Base-by-base conservation (phyloP, 129 eudicot genomes). In the Flaveria ramosissima region DNA sequence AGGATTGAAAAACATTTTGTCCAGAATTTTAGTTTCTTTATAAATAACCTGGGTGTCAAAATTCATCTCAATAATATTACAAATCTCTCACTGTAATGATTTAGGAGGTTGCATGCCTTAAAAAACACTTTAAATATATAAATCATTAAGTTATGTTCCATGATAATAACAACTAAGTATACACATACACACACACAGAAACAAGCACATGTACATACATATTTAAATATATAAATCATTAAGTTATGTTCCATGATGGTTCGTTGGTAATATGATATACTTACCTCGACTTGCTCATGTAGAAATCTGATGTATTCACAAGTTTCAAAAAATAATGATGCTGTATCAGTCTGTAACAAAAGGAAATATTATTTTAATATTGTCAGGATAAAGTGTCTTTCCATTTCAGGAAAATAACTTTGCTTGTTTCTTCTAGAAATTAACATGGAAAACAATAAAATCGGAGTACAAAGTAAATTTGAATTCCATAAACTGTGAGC, bases 291-390 rank as follows among this genome's bases (percentile, higher is more conserved):
- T 68, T 68, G 53, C 3, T 8, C 32, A 19, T 68, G 73, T 42
- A 68, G 73, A 32, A 45, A 43, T 43, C 10, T 13, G 39, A 68
- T 68, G 55, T 68, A 10, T 0, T 14, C 10, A 68, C 45, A 17
- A 21, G 73, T 3, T 20, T 65, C 48, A 15, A 39, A n/a, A 26
- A 65, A 36, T 20, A 68, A 17, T 20, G 36, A 19, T 6, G 73
- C 36, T n/a, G 39, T 21, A 20, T 68, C 56, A 20, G 17, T 68
- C 73, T 68, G 73, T 12, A 68, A 68, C 20, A 68, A 20, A 19
- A 41, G 41, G 1, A 68, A 4, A 41, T 11, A 19, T 68, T 13
- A 68, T 9, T 68, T 6, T 62, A 62, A 12, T 30, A 62, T 14
- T 24, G 9, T 62, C 68, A 26, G 42, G 43, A 62, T 13, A 13